Evolutionary conservation across 805 yeast species (phyloP), one percentile per base, ranked within the genome.

Genomic region (Isabelozyma rhagii): DNA sequence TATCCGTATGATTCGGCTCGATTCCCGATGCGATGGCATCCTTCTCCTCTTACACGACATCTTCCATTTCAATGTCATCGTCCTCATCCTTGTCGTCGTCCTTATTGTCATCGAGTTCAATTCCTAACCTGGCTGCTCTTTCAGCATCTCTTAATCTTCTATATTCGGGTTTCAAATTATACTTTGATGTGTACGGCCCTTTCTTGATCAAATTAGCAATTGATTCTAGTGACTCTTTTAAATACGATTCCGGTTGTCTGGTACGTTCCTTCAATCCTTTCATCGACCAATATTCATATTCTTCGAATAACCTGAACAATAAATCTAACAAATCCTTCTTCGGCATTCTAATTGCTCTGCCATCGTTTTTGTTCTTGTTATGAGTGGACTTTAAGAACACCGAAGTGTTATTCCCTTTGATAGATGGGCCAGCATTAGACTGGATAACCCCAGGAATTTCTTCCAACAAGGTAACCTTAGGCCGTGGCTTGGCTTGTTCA

Each of bases 271-370:
- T 87, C 53, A 94, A 75, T 39, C 97, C 97, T 69, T 91, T 91
- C 78, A 94, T 78, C 9, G 94, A 84, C 99, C 99, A 94, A 68
- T 92, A 94, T 64, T 93, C 97, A 66, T 87, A 90, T 66, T 92
- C 96, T 67, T 91, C 97, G 68, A 94, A 94, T 60, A 93, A 75
- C 58, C 87, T 80, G 81, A 94, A 94, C 57, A 94, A 72, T 56
- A 89, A 72, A 68, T 92, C 97, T 78, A 93, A 80, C 50, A 94
- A 79, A 55, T 91, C 97, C 65, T 88, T 89, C 72, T 89, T 84
- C 39, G 96, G 97, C 86, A 94, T 89, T 66, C 99, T 82, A 56
- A 88, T 89, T 34, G 97, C 96, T 63, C 96, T 85, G 46, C 94
- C 96, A 56, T 89, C 96, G 55, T 77, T 80, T 56, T 79, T 83